Conservation (phyloP, 1,284 basidiomycete species). For the Heterobasidion occidentale region DNA sequence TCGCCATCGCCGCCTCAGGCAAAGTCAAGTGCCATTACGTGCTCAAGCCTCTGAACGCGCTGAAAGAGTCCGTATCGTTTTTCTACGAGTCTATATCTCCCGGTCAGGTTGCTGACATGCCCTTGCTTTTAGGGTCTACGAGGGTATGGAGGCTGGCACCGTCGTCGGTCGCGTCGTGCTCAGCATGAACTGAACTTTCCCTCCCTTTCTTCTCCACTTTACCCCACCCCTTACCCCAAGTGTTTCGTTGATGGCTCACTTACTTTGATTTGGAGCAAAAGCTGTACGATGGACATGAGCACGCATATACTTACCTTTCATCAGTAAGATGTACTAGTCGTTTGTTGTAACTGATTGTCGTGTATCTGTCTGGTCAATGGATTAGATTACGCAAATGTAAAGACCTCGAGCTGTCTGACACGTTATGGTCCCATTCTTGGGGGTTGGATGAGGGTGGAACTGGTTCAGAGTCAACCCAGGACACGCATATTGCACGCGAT, state of each 20-base stretch:
- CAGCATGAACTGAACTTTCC: conserved; percentile 22
- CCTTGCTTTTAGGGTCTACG: conserved; percentile 33
- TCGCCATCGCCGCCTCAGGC: conserved; percentile 63
- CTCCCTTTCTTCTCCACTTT: background rate
- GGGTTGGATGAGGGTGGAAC: too few species aligned
- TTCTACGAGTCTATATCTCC: background rate
- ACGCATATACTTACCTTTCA: too few species aligned
- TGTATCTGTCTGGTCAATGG: too few species aligned
- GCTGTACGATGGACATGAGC: too few species aligned
- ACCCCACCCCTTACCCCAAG: background rate
- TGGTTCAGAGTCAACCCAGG: too few species aligned
- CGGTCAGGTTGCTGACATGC: background rate
- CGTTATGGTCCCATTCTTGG: too few species aligned
- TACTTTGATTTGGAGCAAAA: background rate
- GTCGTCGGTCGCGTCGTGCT: conserved; percentile 57
- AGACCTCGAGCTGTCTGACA: too few species aligned
- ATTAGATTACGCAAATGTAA: too few species aligned
- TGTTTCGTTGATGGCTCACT: background rate
- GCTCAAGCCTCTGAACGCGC: conserved; percentile 37
- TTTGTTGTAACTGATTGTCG: too few species aligned
- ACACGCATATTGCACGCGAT: too few species aligned
- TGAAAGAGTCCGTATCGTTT: conserved; percentile 35
- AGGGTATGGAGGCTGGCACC: conserved; percentile 44
- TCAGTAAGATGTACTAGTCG: too few species aligned
- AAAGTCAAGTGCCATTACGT: conserved; percentile 55